Percentiles rank a stretch among this genome's conserved stretches.
phyloP scores from a whole-genome alignment of 2,329 filamentous ascomycete genomes.

The Venturia effusa region DNA sequence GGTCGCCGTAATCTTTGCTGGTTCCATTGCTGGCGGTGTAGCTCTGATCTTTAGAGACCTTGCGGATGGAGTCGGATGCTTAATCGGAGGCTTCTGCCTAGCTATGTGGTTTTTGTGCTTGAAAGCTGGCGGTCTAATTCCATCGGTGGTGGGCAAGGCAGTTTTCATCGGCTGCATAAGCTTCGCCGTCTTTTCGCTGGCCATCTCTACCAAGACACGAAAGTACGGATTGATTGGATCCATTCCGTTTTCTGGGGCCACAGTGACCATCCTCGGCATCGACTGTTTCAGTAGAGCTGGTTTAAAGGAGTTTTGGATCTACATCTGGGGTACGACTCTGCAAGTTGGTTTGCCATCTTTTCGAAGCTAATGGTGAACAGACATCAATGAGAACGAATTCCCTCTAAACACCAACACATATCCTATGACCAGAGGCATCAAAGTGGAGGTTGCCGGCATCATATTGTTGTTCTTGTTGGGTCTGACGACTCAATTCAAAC shows the following conservation, averaged over 20 bases:
- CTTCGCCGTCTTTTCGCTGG: constrained; percentile 57
- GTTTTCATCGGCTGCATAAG: constrained; percentile 69
- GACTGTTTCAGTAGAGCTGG: constrained; percentile 88
- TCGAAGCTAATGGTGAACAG: constrained; percentile 25
- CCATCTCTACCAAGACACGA: constrained; percentile 61
- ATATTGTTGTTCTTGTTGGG: constrained; percentile 66
- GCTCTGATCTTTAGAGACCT: constrained; percentile 74
- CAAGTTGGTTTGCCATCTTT: neutral
- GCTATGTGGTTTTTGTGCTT: constrained; percentile 86
- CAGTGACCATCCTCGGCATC: constrained; percentile 68
- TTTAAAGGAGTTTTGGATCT: constrained; percentile 92
- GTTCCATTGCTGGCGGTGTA: constrained; percentile 60
- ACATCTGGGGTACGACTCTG: constrained; percentile 59
- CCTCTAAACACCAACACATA: constrained; percentile 67
- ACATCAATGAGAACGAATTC: constrained; percentile 68
- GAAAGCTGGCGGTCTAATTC: constrained; percentile 63
- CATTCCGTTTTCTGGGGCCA: constrained; percentile 74
- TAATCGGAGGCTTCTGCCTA: constrained; percentile 76
- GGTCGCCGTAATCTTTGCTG: constrained; percentile 63
- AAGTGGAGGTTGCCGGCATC: constrained; percentile 70
- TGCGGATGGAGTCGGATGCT: constrained; percentile 72
- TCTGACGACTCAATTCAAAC: constrained; percentile 70
- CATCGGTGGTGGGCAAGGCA: constrained; percentile 49
- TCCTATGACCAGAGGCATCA: constrained; percentile 75
- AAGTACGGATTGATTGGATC: constrained; percentile 65